Base-by-base conservation (phyloP, 495 filamentous ascomycete genomes). In the Aspergillus asperescens region DNA sequence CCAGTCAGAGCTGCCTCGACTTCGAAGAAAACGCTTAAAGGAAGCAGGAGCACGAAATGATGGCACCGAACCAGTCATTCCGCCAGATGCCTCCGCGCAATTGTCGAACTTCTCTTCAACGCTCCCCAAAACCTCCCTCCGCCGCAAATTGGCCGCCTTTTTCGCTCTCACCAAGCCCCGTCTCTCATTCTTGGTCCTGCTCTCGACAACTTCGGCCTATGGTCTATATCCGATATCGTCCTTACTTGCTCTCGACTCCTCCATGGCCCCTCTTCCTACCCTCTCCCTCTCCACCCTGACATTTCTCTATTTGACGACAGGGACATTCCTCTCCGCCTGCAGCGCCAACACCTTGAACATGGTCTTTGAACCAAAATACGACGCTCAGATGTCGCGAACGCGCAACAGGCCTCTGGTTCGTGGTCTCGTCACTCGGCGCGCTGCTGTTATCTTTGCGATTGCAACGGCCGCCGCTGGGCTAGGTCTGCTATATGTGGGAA, bases 331-430 rank as follows among this genome's bases (percentile, higher is more conserved):
- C 7, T 87, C 86, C 62, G 87, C 76, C 25, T 89, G 90, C 42
- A 86, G 85, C 56, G 93, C 93, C 39, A 98, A 97, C 60, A 85
- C 93, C 0, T 75, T 97, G 44, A 98, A 98, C 74, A 98, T 98
- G 93, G 83, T 94, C 57, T 84, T 95, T 61, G 93, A 98, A 70
- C 91, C 86, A 12, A 77, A 81, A 56, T 88, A 90, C 69, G 93
- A 98, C 70, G 89, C 87, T 20, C 84, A 86, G 58, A 98, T 98
- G 93, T 83, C 77, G 16, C 85, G 93, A 7, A 98, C 93, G 7
- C 81, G 87, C 28, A 93, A 96, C 54, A 77, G 93, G 18, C 93
- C 93, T 0, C 75, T 98, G 0, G 93, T 96, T 8, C 83, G 93
- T 4, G 83, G 85, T 2, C 80, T 97, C 2, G 76, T 98, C 29